Evolutionary conservation across 2,329 filamentous ascomycete species (phyloP), one percentile per base, ranked within the genome.

Genomic region (Rhexocercosporidium sp.): DNA sequence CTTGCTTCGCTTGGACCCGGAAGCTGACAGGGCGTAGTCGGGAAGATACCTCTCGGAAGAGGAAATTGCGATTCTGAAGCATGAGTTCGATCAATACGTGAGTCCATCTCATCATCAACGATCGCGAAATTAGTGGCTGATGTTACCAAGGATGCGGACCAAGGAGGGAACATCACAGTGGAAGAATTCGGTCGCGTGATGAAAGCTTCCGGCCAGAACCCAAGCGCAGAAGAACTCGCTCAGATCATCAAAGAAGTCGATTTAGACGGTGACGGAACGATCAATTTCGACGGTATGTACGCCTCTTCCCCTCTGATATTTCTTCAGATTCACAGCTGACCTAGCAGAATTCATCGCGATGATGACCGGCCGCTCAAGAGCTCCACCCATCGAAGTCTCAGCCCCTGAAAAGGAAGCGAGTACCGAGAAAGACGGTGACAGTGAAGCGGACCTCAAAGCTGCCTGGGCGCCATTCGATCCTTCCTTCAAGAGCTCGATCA

Each of bases 271-370:
- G 78, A 80, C 62, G 78, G 78, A 65, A 77, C 76, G 2, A 80
- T 80, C 66, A 79, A 79, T 70, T 80, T 80, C 65, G 78, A 80
- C 62, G 79, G 78, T 79, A 73, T 53, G 69, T 18, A 8, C 6
- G 44, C 5, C 29, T 18, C 39, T 12, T 22, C 44, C 46, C 7
- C 29, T 39, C 41, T 27, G 7, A 6, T 56, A 9, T 6, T 47
- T 46, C 18, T 44, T 20, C 39, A 20, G 9, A 29, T 27, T 31
- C 25, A 11, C 4, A 25, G 11, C 22, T 44, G 29, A 29, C 27
- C 3, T 46, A 4, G 34, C 49, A 80, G 79, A 80, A 66, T 81
- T 81, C 67, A 80, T 80, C 70, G 76, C 78, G 9, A 81, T 81
- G 79, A 81, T 80, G 79, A 81, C 79, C 0, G 79, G 79, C 18